These are phyloP conservation scores for Tulasnella sp. DNA, from an alignment of 768 basidiomycete genomes.

Conservation along the genomic window DNA sequence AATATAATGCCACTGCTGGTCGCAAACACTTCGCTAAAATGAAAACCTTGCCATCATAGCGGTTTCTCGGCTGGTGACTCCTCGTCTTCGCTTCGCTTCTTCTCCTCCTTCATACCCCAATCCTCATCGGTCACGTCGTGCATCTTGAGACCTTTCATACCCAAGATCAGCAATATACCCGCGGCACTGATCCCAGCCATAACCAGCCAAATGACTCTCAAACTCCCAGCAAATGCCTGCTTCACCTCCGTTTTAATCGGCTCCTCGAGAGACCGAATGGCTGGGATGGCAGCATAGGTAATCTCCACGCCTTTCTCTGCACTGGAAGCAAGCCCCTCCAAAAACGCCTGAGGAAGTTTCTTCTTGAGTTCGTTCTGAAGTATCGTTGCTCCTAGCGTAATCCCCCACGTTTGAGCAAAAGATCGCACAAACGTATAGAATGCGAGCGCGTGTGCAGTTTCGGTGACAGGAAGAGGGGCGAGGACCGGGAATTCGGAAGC, in stretches of 20 bases:
- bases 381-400: constrained; percentile 49
- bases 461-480: constrained; percentile 30
- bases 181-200: constrained; percentile 42
- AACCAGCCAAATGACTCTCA: constrained; percentile 30
- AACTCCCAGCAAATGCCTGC: constrained; percentile 28
- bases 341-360: constrained; percentile 42
- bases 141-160: constrained; percentile 40
- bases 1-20: too few species aligned
- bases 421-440: constrained; percentile 34
- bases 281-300: constrained; percentile 31
- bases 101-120: constrained; percentile 35
- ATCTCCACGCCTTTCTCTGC: constrained; percentile 37
- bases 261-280: constrained; percentile 19
- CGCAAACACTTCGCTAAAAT: too few species aligned
- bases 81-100: constrained; percentile 27
- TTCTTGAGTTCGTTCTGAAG: constrained; percentile 49
- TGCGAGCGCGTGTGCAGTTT: constrained; percentile 31
- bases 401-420: constrained; percentile 30
- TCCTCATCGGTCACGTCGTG: constrained; percentile 35
- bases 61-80: neutral
- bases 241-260: constrained; percentile 12
- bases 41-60: too few species aligned
- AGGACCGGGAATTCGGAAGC: constrained; percentile 35
- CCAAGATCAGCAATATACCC: constrained; percentile 38
- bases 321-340: constrained; percentile 24